Percentiles rank a stretch among this genome's conserved stretches.
These are phyloP conservation scores for Acanthamoeba rhysodes DNA, from an alignment of 208 protist genomes.

Conservation along the genomic window DNA sequence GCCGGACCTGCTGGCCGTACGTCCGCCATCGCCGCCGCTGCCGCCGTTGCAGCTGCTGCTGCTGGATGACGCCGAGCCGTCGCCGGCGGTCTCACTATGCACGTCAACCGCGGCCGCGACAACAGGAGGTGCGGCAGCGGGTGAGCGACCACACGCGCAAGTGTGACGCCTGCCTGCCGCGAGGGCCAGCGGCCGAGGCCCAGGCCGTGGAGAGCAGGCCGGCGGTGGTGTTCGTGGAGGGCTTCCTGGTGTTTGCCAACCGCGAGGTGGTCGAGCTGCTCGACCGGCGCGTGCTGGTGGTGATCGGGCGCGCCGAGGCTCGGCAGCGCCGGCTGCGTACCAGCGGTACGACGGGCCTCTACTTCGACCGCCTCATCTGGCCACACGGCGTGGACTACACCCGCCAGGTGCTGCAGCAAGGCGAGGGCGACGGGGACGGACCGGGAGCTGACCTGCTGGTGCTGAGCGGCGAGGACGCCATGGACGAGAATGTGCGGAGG, in stretches of 20 bases:
- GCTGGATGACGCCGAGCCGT: too few relatives aligned
- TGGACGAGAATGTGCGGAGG: background rate
- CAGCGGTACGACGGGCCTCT: background rate
- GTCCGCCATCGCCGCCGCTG: background rate
- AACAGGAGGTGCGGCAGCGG: too few relatives aligned
- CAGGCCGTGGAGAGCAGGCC: too few relatives aligned
- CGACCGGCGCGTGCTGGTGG: background rate
- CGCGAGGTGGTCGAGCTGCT: background rate
- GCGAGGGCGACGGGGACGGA: background rate
- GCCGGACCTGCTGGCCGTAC: background rate
- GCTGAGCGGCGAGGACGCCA: background rate
- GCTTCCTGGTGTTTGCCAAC: background rate
- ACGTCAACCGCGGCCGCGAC: too few relatives aligned
- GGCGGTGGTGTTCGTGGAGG: background rate
- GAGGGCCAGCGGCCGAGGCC: too few relatives aligned
- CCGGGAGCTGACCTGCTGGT: background rate
- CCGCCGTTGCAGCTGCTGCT: too few relatives aligned
- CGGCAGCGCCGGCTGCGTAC: background rate
- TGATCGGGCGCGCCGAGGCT: background rate
- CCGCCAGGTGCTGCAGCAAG: background rate
- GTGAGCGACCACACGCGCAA: too few relatives aligned
- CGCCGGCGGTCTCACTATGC: too few relatives aligned
- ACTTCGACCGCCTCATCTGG: background rate
- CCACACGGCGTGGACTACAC: background rate
- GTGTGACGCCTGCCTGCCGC: too few relatives aligned